Base-by-base conservation (phyloP, 2,329 filamentous ascomycete species). In the Hypoxylon sp. region DNA sequence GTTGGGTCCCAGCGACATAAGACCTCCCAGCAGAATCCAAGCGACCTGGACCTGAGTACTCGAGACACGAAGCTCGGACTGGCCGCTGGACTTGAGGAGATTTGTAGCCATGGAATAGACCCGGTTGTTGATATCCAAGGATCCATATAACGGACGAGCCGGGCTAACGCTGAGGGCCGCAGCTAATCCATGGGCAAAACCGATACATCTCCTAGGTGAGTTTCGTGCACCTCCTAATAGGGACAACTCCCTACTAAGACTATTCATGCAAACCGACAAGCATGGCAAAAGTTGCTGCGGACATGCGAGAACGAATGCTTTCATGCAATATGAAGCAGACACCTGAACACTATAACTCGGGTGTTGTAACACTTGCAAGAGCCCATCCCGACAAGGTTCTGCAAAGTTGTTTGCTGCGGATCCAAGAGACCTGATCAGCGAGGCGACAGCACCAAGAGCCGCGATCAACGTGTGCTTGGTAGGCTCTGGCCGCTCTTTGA, bases 331-430 rank as follows among this genome's bases (percentile, higher is more conserved):
- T 3, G 94, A 90, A 1, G 91, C 87, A 64, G 94, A 89, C 2
- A 97, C 86, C 67, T 99, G 94, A 2, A 99, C 94, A 3, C 91
- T 94, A 71, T 97, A 97, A 71, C 91, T 97, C 0, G 92, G 91
- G 71, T 99, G 94, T 63, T 96, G 90, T 17, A 97, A 77, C 4
- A 96, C 90, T 69, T 97, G 91, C 27, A 97, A 77, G 21, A 99
- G 75, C 3, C 89, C 89, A 69, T 99, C 94, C 38, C 93, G 84
- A 67, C 91, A 96, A 9, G 80, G 69, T 58, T 99, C 95, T 5
- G 91, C 89, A 62, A 97, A 85, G 43, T 77, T 78, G 55, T 86
- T 89, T 23, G 90, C 82, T 2, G 92, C 92, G 13, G 93, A 93
- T 3, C 92, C 93, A 3, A 99, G 78, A 0, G 84, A 88, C 29